Conservation (phyloP, 1,284 basidiomycete genomes). For the Trichosporon sp. region DNA sequence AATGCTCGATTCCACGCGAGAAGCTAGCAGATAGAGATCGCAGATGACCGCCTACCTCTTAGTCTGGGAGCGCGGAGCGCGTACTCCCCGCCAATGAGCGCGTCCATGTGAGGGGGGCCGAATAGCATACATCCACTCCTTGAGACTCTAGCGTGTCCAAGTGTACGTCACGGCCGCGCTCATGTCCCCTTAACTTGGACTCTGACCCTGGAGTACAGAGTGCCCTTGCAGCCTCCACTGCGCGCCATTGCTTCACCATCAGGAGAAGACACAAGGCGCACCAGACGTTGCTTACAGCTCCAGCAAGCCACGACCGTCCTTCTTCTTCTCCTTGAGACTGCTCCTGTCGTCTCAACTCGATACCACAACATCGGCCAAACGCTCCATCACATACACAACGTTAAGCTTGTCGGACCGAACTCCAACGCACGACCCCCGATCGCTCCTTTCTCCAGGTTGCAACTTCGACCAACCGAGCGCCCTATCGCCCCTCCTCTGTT, state of each 20-base stretch:
- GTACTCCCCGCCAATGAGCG: background rate
- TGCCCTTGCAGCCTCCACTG: too few relatives aligned
- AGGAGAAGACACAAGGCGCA: too few relatives aligned
- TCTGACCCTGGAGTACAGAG: too few relatives aligned
- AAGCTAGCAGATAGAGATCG: too few relatives aligned
- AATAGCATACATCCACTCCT: too few relatives aligned
- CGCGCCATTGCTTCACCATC: background rate
- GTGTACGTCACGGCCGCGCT: background rate
- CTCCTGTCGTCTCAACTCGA: background rate
- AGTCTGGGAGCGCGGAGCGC: too few relatives aligned
- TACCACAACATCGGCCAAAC: background rate
- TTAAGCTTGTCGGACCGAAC: too few relatives aligned
- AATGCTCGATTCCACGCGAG: too few relatives aligned
- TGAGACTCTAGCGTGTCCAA: background rate
- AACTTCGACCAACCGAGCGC: background rate
- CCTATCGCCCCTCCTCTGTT: background rate
- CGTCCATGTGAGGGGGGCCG: background rate
- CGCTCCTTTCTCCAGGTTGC: too few relatives aligned
- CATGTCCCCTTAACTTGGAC: background rate
- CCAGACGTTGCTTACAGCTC: too few relatives aligned
- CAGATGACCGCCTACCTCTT: background rate
- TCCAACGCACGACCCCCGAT: background rate
- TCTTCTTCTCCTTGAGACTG: background rate
- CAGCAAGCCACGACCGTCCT: background rate
- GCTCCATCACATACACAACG: too few relatives aligned